Evolutionary conservation across 2,329 filamentous ascomycete genomes (phyloP).

Genomic region (Calonectria henricotiae): DNA sequence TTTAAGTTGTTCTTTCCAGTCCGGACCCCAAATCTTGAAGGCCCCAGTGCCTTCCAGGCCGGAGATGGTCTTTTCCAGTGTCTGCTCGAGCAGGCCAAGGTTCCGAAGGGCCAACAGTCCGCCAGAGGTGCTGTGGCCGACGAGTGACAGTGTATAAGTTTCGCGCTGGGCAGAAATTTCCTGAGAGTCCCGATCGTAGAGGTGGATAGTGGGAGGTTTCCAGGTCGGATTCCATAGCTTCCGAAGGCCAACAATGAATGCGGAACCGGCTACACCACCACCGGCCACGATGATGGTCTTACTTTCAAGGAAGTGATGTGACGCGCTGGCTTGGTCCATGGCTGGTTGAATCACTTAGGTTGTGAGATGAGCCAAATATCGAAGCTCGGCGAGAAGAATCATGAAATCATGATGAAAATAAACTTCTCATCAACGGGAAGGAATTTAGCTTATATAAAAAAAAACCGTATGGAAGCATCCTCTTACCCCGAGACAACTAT

Average conservation of each 20-base stretch:
- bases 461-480: slow-evolving; percentile 1
- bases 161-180: slow-evolving; percentile 54
- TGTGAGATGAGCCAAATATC: not conserved
- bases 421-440: not conserved
- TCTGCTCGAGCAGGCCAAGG: slow-evolving; percentile 59
- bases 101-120: slow-evolving; percentile 60
- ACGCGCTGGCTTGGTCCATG: slow-evolving; percentile 39
- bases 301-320: slow-evolving; percentile 56
- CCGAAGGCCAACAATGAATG: slow-evolving; percentile 61
- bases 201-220: slow-evolving; percentile 56
- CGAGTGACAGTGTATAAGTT: slow-evolving; percentile 61
- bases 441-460: slow-evolving; percentile 29
- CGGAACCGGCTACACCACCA: slow-evolving; percentile 62
- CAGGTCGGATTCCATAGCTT: slow-evolving; percentile 58
- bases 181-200: slow-evolving; percentile 62
- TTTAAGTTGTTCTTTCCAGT: slow-evolving; percentile 58
- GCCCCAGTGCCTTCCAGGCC: slow-evolving; percentile 52
- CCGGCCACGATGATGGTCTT: slow-evolving; percentile 64
- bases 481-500: slow-evolving; percentile 13
- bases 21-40: slow-evolving; percentile 62
- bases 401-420: not conserved
- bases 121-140: slow-evolving; percentile 55
- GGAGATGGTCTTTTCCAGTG: slow-evolving; percentile 55
- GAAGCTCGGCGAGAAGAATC: not conserved
- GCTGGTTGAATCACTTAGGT: slow-evolving; percentile 9